Base-by-base conservation (phyloP, 2,329 filamentous ascomycete species). In the Hypoxylon sp. region DNA sequence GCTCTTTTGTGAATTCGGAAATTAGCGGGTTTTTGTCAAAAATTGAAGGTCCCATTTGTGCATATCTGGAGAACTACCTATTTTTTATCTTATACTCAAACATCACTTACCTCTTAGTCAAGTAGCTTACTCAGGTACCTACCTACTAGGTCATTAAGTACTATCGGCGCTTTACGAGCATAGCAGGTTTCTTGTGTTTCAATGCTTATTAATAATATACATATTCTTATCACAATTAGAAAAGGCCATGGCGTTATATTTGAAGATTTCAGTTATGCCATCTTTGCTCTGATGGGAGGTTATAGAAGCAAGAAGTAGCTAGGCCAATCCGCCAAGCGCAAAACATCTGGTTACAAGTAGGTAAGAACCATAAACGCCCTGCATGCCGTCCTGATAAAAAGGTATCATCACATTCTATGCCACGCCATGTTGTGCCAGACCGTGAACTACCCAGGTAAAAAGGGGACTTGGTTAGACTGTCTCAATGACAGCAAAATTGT, bases 1-100 rank as follows among this genome's bases (percentile, higher is more conserved):
- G 64, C 59, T 70, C 61, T 68, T 69, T 65, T 71, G 64, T 60
- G 64, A 54, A 62, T 64, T 59, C 37, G 37, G 37, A 63, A 56
- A 55, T 64, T 65, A 63, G 62, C 64, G 62, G 62, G 62, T 60
- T 65, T 60, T 65, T 65, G 49, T 56, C 39, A 47, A 68, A 62
- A 64, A 63, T 65, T 61, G 63, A 67, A 57, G 64, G 60, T 67
- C 54, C 64, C 64, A 67, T 67, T 64, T 67, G 64, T 67, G 64
- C 52, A 67, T 67, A 67, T 19, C 17, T 41, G 24, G 11, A 26
- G 26, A 19, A n/a, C n/a, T n/a, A n/a, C n/a, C n/a, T 10, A 32
- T 17, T 34, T 17, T 10, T 10, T 19, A 19, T 17, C 37, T 41
- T 41, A 41, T 19, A 17, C 8, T 17, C n/a, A 19, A 11, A 34